phyloP scores from a whole-genome alignment of 306 rosid genomes.

The Glycine tomentella region DNA sequence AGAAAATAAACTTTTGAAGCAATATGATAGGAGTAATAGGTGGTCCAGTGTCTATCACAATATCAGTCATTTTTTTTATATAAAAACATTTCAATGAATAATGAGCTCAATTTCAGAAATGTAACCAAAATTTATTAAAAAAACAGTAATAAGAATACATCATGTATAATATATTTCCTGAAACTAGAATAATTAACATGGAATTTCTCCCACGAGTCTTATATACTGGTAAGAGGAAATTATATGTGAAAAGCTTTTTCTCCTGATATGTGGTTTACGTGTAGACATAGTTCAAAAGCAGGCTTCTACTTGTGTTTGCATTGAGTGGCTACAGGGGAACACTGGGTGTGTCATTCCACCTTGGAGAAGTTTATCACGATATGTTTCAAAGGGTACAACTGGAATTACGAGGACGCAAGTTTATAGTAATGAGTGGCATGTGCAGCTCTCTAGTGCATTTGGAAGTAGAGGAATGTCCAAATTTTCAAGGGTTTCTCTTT shows the following conservation, averaged over 20 bases:
- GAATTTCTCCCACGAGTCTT: not conserved
- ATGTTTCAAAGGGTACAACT: not conserved
- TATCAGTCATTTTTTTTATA: not conserved
- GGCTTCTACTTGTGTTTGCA: not conserved
- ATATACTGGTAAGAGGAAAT: not conserved
- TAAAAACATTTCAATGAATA: not conserved
- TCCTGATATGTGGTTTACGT: not conserved
- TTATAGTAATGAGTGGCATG: not conserved
- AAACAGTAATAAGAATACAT: not conserved
- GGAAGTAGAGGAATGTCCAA: constrained; percentile 8
- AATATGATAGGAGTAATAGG: too few species aligned
- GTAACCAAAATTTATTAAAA: not conserved
- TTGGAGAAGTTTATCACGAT: not conserved
- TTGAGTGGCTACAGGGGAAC: not conserved
- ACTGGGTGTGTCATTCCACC: not conserved
- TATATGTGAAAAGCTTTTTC: not conserved
- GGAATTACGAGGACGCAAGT: not conserved
- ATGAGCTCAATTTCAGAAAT: not conserved
- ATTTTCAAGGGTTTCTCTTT: constrained; percentile 1
- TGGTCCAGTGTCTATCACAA: too few species aligned
- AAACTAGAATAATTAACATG: not conserved
- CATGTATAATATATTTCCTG: not conserved
- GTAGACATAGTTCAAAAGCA: not conserved
- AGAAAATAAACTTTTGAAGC: not conserved
- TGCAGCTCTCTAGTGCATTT: not conserved